A percentile compares a stretch with the other conserved stretches of the same genome.
phyloP scores from a whole-genome alignment of 768 basidiomycete genomes.

The Suillus decipiens region DNA sequence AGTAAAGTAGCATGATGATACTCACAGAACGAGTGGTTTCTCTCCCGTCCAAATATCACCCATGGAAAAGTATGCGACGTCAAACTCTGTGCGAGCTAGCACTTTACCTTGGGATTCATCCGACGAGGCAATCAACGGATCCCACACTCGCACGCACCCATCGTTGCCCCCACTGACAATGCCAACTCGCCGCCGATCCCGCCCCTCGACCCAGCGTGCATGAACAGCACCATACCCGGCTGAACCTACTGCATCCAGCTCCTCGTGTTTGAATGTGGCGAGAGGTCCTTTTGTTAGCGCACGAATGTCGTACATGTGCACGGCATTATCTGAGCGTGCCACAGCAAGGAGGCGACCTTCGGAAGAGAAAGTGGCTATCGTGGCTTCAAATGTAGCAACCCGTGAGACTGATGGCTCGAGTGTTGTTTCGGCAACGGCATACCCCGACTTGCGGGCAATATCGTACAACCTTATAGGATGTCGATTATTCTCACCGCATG shows the following conservation, averaged over 20 bases:
- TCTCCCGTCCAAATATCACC: conserved; percentile 57
- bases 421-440: conserved; percentile 30
- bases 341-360: conserved; percentile 63
- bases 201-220: conserved; percentile 53
- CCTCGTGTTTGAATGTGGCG: conserved; percentile 50
- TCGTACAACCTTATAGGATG: conserved; percentile 56
- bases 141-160: conserved; percentile 74
- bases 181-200: conserved; percentile 39
- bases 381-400: conserved; percentile 44
- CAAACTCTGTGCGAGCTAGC: conserved; percentile 54
- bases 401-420: conserved; percentile 30
- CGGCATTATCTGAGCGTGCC: conserved; percentile 57
- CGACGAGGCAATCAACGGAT: conserved; percentile 45
- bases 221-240: conserved; percentile 50
- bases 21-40: conserved; percentile 61
- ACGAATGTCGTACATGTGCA: conserved; percentile 65
- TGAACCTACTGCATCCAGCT: conserved; percentile 31
- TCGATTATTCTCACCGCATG: conserved; percentile 20
- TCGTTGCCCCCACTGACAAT: conserved; percentile 66
- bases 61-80: conserved; percentile 59
- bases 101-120: conserved; percentile 46
- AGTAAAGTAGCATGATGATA: conserved; percentile 17
- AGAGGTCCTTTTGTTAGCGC: conserved; percentile 48
- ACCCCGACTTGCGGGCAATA: conserved; percentile 35
- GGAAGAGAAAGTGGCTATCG: conserved; percentile 53